Evolutionary conservation across 768 basidiomycete species (phyloP), one percentile per base, ranked within the genome.

Genomic region (Rhodotorula toruloides): DNA sequence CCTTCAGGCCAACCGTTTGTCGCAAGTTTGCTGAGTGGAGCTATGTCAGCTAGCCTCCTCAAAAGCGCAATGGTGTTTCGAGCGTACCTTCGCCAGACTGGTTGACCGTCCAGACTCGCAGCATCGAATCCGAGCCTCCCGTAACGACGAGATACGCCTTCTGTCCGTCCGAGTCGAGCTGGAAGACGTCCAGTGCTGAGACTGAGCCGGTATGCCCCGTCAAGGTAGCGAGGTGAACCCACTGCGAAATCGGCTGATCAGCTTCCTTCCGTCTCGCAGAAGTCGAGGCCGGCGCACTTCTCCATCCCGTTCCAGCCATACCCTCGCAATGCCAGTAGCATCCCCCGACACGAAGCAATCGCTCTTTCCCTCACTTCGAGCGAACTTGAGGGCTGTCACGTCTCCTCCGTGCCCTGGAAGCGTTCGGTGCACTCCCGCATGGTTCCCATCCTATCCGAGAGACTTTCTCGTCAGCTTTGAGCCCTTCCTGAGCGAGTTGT

Each of bases 301-400:
- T 4, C 43, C 32, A 4, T 49, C 50, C 40, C 53, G 39, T 17
- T 76, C 59, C 25, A 68, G 79, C 91, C 92, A 94, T 40, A 84
- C 76, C 43, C 81, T 80, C 17, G 91, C 73, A 14, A 77, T 76
- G 4, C 94, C 94, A 65, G 81, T 81, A 62, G 89, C 85, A 77
- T 96, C 92, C 54, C 86, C 88, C 55, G 85, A 87, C 43, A 86
- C 78, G 63, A 97, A 79, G 8, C 77, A 54, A 14, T 81, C 55
- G 36, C 57, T 56, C 29, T 62, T 59, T 25, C 29, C 37, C 1
- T 49, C 77, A 22, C 82, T 77, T 9, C 79, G 75, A 12, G 86
- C 70, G 73, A 91, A 92, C 50, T 84, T 84, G 50, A 92, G 82
- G 52, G 85, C 87, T 29, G 91, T 91, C 29, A 98, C 83, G 25